These are phyloP conservation scores for Vitis hybrid DNA, from an alignment of 177 flowering plant species.

Conservation along the genomic window DNA sequence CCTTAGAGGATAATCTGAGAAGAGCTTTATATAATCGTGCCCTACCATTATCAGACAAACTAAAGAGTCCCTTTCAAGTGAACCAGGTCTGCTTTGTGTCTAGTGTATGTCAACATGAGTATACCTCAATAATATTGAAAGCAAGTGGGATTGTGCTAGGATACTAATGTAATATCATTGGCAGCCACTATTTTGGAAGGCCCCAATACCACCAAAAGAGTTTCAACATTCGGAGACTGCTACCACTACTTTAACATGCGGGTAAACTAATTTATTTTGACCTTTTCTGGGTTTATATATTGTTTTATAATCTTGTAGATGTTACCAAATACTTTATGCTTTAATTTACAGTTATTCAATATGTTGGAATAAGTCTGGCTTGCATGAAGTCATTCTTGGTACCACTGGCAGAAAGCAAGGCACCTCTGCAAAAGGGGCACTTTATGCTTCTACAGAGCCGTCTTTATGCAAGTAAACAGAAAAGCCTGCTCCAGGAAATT, in stretches of 20 bases:
- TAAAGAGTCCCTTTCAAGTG: constrained; percentile 54
- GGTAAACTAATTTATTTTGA: constrained; percentile 37
- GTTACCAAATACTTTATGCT: constrained; percentile 11
- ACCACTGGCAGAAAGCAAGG: constrained; percentile 99
- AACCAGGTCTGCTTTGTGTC: constrained; percentile 50
- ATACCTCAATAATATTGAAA: constrained; percentile 3
- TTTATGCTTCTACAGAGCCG: constrained; percentile 74
- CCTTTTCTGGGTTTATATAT: background rate
- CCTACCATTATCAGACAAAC: constrained; percentile 43
- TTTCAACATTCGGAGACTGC: constrained; percentile 82
- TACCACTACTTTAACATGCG: constrained; percentile 71
- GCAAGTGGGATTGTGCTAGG: background rate
- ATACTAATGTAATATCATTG: constrained; percentile 16
- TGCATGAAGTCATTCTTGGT: constrained; percentile 96
- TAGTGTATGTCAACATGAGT: background rate
- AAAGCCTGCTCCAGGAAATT: constrained; percentile 2
- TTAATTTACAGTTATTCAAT: constrained; percentile 67
- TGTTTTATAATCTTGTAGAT: background rate
- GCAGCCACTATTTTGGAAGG: constrained; percentile 69
- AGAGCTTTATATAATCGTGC: constrained; percentile 59
- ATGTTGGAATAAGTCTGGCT: constrained; percentile 80
- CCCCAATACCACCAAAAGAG: constrained; percentile 71
- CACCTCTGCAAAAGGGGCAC: constrained; percentile 79
- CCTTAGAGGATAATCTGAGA: constrained; percentile 35
- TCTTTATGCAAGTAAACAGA: constrained; percentile 81